A percentile compares a stretch with the other conserved stretches of the same genome.
These are phyloP conservation scores for Pseudopyricularia javanii DNA, from an alignment of 2,329 filamentous ascomycete species.

Conservation along the genomic window DNA sequence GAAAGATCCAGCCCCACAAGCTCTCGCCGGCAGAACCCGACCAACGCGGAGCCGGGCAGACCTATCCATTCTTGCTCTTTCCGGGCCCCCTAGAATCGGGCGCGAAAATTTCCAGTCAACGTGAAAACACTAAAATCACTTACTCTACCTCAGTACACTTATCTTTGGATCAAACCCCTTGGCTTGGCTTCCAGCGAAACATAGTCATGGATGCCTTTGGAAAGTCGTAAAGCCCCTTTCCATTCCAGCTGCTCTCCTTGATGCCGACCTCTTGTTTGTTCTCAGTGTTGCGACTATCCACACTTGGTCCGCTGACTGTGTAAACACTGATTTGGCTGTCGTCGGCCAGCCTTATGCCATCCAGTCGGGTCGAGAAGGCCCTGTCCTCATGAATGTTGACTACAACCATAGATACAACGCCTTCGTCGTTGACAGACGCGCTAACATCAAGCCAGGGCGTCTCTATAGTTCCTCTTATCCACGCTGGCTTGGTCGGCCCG, in stretches of 20 bases:
- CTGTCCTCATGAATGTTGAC: conserved; percentile 57
- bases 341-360: conserved; percentile 28
- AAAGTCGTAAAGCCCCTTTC: conserved; percentile 50
- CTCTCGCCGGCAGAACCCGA: too few relatives aligned
- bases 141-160: too few relatives aligned
- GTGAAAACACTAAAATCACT: too few relatives aligned
- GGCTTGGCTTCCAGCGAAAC: conserved; percentile 38
- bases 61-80: too few relatives aligned
- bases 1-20: too few relatives aligned
- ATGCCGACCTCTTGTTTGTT: conserved; percentile 40
- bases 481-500: conserved; percentile 52
- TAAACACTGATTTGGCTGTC: conserved; percentile 43
- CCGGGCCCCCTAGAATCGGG: too few relatives aligned
- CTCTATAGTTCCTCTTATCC: conserved; percentile 53
- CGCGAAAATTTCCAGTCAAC: too few relatives aligned
- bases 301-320: conserved; percentile 44
- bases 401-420: conserved; percentile 53
- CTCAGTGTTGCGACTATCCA: conserved; percentile 49
- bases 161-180: too few relatives aligned
- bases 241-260: conserved; percentile 48
- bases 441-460: conserved; percentile 62
- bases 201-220: conserved; percentile 59
- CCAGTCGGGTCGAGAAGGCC: conserved; percentile 46
- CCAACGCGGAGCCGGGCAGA: too few relatives aligned
- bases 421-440: conserved; percentile 43